Evolutionary conservation across 805 yeast genomes (phyloP), one percentile per base, ranked within the genome.

Genomic region (Yarrowia keelungensis): DNA sequence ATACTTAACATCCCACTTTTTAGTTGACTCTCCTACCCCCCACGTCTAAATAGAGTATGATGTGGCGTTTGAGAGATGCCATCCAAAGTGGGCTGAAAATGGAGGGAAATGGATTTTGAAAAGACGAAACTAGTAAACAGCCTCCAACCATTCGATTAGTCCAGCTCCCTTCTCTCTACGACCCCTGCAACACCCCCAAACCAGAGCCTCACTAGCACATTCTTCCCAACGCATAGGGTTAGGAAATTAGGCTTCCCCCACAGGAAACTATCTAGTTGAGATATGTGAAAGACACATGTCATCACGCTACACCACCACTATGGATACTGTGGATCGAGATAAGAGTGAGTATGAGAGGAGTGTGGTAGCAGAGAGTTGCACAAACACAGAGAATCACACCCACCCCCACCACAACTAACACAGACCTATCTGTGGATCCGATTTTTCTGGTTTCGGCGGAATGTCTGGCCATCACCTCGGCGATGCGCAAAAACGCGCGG

Each of bases 401-500:
- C 32, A 26, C 32, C 32, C 10, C 47, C 15, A 46, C 38, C 19
- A 19, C 19, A 8, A 15, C 42, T 51, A 51, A 51, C 42, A 14
- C 56, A 62, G 67, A 4, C 10, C 54, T 66, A 78, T 74, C 94
- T 8, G 83, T 90, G 65, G 93, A 91, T 77, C 90, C 96, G 14
- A 84, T 89, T 69, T 89, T 96, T 1, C 86, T 94, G 73, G 89
- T 92, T 72, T 87, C 92, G 70, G 90, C 90, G 75, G 98, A 95
- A 80, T 92, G 97, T 77, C 89, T 91, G 75, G 84, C 88, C 69
- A 85, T 95, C 66, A 86, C 94, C 19, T 88, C 97, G 19, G 92
- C 95, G 26, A 92, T 95, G 97, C 83, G 98, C 68, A 92, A 92
- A 75, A 84, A 90, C 71, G 86, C 92, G 75, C 86, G 90, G 71